Evolutionary conservation across 2,329 filamentous ascomycete genomes (phyloP).

Genomic region (Xylariomycetidae sp.): DNA sequence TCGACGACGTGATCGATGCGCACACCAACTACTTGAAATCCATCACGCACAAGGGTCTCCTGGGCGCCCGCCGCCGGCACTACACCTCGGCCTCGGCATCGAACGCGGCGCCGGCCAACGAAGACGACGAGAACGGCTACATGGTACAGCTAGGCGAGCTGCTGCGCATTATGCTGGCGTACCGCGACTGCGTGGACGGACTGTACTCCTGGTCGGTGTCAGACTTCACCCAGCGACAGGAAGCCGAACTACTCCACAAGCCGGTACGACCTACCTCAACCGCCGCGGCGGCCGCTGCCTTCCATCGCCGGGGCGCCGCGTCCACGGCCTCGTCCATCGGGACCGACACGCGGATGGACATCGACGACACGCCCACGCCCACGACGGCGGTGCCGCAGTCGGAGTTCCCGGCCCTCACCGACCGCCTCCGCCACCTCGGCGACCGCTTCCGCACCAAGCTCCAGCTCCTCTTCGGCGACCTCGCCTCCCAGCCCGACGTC

Average conservation of each 20-base stretch:
- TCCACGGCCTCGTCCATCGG: background rate
- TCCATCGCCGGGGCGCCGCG: background rate
- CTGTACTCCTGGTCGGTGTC: constrained; percentile 93
- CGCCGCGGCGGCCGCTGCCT: too few relatives aligned
- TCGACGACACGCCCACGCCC: constrained; percentile 13
- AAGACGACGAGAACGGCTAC: constrained; percentile 70
- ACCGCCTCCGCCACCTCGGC: constrained; percentile 66
- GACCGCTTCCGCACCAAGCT: constrained; percentile 71
- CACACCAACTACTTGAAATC: constrained; percentile 86
- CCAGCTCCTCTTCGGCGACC: constrained; percentile 77
- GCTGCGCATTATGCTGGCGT: constrained; percentile 86
- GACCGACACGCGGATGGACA: background rate
- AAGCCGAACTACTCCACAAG: constrained; percentile 54
- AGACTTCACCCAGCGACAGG: constrained; percentile 88
- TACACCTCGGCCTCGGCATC: constrained; percentile 30
- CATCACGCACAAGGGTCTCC: constrained; percentile 91
- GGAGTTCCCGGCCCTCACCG: constrained; percentile 67
- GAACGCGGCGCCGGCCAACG: constrained; percentile 35
- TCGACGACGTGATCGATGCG: constrained; percentile 90
- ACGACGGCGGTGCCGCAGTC: constrained; percentile 30
- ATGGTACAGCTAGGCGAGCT: constrained; percentile 88
- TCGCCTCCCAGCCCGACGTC: constrained; percentile 88
- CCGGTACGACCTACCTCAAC: background rate
- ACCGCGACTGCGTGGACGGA: constrained; percentile 88
- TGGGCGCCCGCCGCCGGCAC: constrained; percentile 61